Conservation (phyloP, 2,329 filamentous ascomycete genomes). For the Aspergillus sclerotialis region DNA sequence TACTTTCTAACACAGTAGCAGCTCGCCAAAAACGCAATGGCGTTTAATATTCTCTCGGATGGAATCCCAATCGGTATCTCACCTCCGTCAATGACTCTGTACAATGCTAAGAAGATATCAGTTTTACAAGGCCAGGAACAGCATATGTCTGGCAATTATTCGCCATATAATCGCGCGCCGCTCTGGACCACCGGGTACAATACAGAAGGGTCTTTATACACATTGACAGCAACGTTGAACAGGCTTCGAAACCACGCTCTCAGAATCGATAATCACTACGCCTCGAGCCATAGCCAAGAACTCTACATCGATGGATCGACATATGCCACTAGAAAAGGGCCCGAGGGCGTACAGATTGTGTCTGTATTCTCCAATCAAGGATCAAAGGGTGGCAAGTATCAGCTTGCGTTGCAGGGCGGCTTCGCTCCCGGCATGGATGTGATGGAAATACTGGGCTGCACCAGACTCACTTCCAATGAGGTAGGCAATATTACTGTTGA, state of each 20-base stretch:
- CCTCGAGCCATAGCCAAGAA: constrained; percentile 29
- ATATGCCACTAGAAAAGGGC: constrained; percentile 39
- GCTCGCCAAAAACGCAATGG: constrained; percentile 54
- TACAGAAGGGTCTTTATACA: constrained; percentile 31
- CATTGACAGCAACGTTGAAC: constrained; percentile 32
- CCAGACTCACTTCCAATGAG: constrained; percentile 13
- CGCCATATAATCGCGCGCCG: constrained; percentile 47
- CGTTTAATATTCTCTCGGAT: constrained; percentile 53
- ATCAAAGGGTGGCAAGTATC: constrained; percentile 17
- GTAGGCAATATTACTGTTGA: constrained; percentile 13
- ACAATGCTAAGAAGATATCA: neutral
- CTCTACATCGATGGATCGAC: constrained; percentile 35
- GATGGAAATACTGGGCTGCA: constrained; percentile 20
- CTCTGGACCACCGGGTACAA: constrained; percentile 43
- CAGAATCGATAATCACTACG: constrained; percentile 26
- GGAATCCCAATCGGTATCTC: constrained; percentile 48
- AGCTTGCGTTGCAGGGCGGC: constrained; percentile 19
- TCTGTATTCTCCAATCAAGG: constrained; percentile 39
- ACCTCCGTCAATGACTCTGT: neutral
- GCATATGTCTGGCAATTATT: constrained; percentile 43
- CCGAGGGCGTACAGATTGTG: constrained; percentile 33
- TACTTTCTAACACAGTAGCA: constrained; percentile 1
- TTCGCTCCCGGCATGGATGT: constrained; percentile 16
- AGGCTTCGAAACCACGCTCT: constrained; percentile 36
- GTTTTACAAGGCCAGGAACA: constrained; percentile 61